Evolutionary conservation across 2,329 filamentous ascomycete species (phyloP).

Genomic region (Colletotrichum melonis): DNA sequence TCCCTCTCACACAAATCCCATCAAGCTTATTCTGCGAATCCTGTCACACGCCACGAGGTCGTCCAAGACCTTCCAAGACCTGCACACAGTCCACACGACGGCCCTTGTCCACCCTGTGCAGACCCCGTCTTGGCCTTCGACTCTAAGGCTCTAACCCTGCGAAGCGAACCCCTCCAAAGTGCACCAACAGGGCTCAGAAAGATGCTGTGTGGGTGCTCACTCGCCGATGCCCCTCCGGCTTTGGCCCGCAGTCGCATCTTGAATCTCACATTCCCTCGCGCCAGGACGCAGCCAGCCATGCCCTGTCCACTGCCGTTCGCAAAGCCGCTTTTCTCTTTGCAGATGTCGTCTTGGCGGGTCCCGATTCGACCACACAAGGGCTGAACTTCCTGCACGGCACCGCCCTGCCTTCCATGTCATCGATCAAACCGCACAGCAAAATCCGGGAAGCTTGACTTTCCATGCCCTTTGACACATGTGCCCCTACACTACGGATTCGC

Average conservation of each 20-base stretch:
- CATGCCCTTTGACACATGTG: conserved; percentile 11
- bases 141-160: conserved; percentile 23
- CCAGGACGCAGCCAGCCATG: conserved; percentile 27
- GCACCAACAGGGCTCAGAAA: neutral
- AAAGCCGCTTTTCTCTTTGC: conserved; percentile 29
- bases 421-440: conserved; percentile 14
- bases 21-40: neutral
- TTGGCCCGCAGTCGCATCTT: conserved; percentile 26
- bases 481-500: neutral
- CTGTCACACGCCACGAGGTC: conserved; percentile 29
- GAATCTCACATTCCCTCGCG: conserved; percentile 23
- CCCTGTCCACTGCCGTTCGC: conserved; percentile 21
- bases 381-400: conserved; percentile 3
- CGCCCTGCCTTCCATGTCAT: conserved; percentile 22
- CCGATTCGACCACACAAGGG: conserved; percentile 7
- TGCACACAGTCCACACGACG: conserved; percentile 29
- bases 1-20: neutral
- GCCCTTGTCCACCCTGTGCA: conserved; percentile 32
- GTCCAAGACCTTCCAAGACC: conserved; percentile 31
- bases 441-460: conserved; percentile 6
- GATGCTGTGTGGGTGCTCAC: neutral
- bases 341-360: conserved; percentile 25
- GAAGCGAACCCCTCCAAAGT: conserved; percentile 5
- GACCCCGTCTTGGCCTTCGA: conserved; percentile 31
- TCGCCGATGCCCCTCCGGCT: conserved; percentile 6